Conservation (phyloP, 179 eudicot genomes). For the Silene coronaria region DNA sequence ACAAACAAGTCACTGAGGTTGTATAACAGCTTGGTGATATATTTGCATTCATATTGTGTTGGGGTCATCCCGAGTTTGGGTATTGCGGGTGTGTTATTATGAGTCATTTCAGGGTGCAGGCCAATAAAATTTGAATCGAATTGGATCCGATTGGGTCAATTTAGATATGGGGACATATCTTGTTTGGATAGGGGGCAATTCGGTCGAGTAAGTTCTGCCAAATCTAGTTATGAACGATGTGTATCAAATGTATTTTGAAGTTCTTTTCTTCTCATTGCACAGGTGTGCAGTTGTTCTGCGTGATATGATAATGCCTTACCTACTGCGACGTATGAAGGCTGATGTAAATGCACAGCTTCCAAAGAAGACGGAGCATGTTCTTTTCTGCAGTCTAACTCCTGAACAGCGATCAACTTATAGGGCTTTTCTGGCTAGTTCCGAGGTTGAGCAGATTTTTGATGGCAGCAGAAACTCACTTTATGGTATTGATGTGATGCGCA, state of each 20-base stretch:
- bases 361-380: constrained; percentile 95
- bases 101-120: background rate
- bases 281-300: constrained; percentile 98
- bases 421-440: constrained; percentile 95
- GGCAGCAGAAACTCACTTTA: constrained; percentile 85
- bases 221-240: background rate
- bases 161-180: background rate
- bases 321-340: constrained; percentile 89
- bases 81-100: background rate
- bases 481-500: constrained; percentile 98
- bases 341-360: constrained; percentile 94
- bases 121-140: background rate
- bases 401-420: constrained; percentile 81
- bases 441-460: constrained; percentile 90
- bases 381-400: constrained; percentile 87
- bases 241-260: constrained; percentile 2
- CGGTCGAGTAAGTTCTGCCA: background rate
- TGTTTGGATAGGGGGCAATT: background rate
- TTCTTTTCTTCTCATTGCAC: constrained; percentile 24
- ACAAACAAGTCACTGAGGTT: too few relatives aligned
- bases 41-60: too few relatives aligned
- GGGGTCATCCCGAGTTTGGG: too few relatives aligned
- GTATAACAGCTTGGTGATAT: too few relatives aligned
- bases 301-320: constrained; percentile 95
- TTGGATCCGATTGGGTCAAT: background rate